A percentile compares a stretch with the other conserved stretches of the same genome.
phyloP scores from a whole-genome alignment of 345 rosid species.

The Salix udensis region DNA sequence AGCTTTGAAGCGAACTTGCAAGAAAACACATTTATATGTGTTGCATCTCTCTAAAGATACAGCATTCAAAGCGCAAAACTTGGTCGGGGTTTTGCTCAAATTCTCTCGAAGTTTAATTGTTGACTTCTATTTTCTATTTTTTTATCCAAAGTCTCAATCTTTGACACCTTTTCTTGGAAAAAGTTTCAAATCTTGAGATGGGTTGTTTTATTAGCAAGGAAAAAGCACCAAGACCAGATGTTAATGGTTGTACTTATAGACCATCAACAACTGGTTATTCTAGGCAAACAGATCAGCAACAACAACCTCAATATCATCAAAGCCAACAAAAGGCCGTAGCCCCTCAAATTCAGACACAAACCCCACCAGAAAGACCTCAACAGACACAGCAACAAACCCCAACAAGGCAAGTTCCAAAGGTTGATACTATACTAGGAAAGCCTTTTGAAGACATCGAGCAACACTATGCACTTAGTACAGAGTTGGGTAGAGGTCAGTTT shows the following conservation, averaged over 20 bases:
- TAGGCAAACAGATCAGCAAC: conserved; percentile 20
- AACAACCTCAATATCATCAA: conserved; percentile 15
- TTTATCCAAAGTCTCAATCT: neutral
- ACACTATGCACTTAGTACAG: conserved; percentile 52
- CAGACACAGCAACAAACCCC: conserved; percentile 11
- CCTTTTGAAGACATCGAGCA: conserved; percentile 64
- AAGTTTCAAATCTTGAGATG: conserved; percentile 29
- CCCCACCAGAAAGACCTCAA: conserved; percentile 3
- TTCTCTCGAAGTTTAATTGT: neutral
- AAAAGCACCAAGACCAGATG: conserved; percentile 26
- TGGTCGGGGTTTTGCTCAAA: neutral
- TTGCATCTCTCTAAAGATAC: neutral
- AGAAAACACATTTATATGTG: neutral
- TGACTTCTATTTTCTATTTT: neutral
- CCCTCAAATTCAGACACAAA: conserved; percentile 20
- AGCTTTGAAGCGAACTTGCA: neutral
- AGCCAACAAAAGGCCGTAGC: conserved; percentile 29
- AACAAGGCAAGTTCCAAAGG: conserved; percentile 19
- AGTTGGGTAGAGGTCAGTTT: conserved; percentile 81
- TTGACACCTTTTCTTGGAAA: neutral
- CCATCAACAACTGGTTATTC: conserved; percentile 22
- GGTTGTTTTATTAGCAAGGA: conserved; percentile 58
- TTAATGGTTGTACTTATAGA: conserved; percentile 17
- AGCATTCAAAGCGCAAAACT: neutral
- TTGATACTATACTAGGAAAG: conserved; percentile 56